Base-by-base conservation (phyloP, 495 filamentous ascomycete genomes). In the Penicillium coffeae region DNA sequence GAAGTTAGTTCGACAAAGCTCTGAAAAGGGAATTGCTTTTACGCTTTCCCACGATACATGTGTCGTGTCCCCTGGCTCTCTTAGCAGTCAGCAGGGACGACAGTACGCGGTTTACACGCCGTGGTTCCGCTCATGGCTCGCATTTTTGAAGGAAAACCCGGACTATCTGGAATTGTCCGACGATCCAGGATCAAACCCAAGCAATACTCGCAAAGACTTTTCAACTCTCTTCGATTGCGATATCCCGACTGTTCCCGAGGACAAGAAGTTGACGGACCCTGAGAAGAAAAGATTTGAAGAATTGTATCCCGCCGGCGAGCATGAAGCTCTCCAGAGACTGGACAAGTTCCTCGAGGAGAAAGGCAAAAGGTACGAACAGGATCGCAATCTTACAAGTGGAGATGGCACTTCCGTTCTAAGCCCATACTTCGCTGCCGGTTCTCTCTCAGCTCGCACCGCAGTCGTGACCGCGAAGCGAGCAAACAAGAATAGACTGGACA, bases 41-140 rank as follows among this genome's bases (percentile, higher is more conserved):
- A 71, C 81, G 2, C 74, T 81, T 0, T 73, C 82, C 1, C 88
- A 88, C 50, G 91, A 96, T 67, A 86, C 86, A 6, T 93, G 89
- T 46, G 80, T 94, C 12, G 88, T 95, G 3, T 72, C 78, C 2
- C 90, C 91, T 0, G 89, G 87, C 0, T 63, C 70, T 39, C 60
- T 96, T 16, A 56, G 55, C 6, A 85, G 74, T 8, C 79, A 84
- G 8, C 72, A 69, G 5, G 87, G 89, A 8, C 86, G 79, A 16
- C 89, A 91, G 63, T 96, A 94, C 60, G 77, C 87, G 0, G 87
- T 95, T 1, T 95, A 92, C 52, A 83, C 69, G 2, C 90, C 90
- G 0, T 96, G 89, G 89, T 91, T 77, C 59, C 69, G 83, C 13
- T 58, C 86, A 0, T 96, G 90, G 90, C 56, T 89, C 16, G 72